Percentiles rank a stretch among this genome's conserved stretches.
These are phyloP conservation scores for Trichoderma parareesei DNA, from an alignment of 495 filamentous ascomycete genomes.

Conservation along the genomic window DNA sequence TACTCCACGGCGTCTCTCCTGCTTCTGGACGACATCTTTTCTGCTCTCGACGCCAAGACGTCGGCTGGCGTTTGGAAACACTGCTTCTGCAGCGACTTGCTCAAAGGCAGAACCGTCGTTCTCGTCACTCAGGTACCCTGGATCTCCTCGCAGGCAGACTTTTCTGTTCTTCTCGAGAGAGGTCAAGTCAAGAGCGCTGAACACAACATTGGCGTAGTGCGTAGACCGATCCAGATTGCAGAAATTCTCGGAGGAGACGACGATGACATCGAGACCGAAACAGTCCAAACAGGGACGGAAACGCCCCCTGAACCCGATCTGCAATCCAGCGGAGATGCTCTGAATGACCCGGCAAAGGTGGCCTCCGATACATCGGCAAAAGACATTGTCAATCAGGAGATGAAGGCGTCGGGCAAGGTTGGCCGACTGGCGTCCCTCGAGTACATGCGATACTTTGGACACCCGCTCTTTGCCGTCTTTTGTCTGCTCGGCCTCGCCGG, in stretches of 20 bases:
- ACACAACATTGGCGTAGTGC: slow-evolving; percentile 28
- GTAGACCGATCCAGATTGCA: slow-evolving; percentile 20
- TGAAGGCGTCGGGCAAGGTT: slow-evolving; percentile 22
- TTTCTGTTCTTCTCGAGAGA: slow-evolving; percentile 34
- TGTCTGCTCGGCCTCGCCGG: slow-evolving; percentile 24
- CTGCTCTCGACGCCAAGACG: slow-evolving; percentile 48
- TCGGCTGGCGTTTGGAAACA: slow-evolving; percentile 40
- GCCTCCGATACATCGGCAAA: slow-evolving; percentile 11
- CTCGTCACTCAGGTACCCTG: slow-evolving; percentile 37
- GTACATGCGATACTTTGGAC: slow-evolving; percentile 33
- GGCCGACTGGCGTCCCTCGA: slow-evolving; percentile 27
- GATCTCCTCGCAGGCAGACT: slow-evolving; percentile 38
- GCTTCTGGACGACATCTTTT: slow-evolving; percentile 63
- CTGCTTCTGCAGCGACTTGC: slow-evolving; percentile 44
- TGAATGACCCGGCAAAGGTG: slow-evolving; percentile 7
- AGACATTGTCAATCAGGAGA: slow-evolving; percentile 14
- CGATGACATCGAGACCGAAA: not conserved
- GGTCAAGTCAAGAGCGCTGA: slow-evolving; percentile 28
- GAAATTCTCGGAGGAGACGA: slow-evolving; percentile 8
- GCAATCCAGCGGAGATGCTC: not conserved
- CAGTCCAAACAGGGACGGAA: not conserved
- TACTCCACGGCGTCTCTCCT: slow-evolving; percentile 58
- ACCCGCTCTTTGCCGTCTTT: slow-evolving; percentile 23
- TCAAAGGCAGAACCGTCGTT: slow-evolving; percentile 28
- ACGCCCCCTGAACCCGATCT: not conserved